Evolutionary conservation across 352 stramenopile genomes (phyloP), one percentile per base, ranked within the genome.

Genomic region (Globisporangium sylvaticum): DNA sequence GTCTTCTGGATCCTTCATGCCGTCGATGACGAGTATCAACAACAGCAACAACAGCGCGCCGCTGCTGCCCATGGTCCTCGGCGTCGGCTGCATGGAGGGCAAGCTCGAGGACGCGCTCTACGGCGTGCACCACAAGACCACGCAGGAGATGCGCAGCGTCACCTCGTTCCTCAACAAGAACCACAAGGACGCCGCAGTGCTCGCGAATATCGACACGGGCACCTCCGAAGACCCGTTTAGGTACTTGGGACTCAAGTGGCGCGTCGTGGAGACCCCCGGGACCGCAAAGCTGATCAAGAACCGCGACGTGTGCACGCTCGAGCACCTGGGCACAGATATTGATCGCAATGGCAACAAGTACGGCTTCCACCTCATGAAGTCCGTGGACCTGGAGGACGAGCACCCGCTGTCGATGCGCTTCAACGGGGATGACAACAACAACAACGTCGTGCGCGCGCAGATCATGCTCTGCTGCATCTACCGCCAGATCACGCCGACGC

Each of bases 171-270:
- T 78, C 32, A 80, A 74, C 65, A 85, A 86, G 52, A 53, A 69
- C 29, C 53, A 69, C 29, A 24, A 83, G 1, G 78, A 90, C 58
- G 75, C 75, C 1, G 74, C 78, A 0, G 58, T 90, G 29, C 55
- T 90, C 6, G 67, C 75, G 1, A 77, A 73, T 5, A 72, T 90
- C 9, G 75, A 87, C 27, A 56, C 39, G 0, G 73, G 71, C 3
- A 81, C 73, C 0, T n/a, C 72, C 27, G 48, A 56, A 0, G 81
- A 88, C 14, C 79, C 79, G 14, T 85, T 80, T 31, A 72, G 71
- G 10, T 84, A 82, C 58, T 59, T 89, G 1, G 58, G 80, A 0
- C 59, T 90, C 57, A 87, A 88, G 42, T 90, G 79, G 81, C 66
- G 69, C 15, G 37, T 78, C 7, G 64, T 64, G 0, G 52, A 76